Conservation (phyloP, 1,139 yeast species). For the Sugiyamaella japonica region DNA sequence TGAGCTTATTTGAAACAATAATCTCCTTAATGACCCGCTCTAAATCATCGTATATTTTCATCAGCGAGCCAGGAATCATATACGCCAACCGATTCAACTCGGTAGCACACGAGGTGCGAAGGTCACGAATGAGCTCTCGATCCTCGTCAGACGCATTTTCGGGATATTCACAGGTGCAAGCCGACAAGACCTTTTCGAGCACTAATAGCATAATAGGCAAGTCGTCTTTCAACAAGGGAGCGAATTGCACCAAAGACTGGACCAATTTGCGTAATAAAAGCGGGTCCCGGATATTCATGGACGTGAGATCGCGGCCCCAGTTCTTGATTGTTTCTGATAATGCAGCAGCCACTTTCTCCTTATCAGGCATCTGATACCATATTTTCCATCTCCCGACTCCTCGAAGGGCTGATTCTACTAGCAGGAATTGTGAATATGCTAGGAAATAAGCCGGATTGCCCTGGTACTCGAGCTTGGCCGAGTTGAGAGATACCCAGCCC, state of each 20-base stretch:
- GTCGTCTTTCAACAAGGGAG: conserved; percentile 83
- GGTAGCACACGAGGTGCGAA: conserved; percentile 91
- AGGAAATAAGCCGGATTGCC: conserved; percentile 72
- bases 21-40: conserved; percentile 78
- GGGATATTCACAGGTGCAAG: conserved; percentile 67
- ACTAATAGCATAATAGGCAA: conserved; percentile 71
- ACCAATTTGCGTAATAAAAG: conserved; percentile 78
- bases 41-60: conserved; percentile 74
- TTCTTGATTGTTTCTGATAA: conserved; percentile 67
- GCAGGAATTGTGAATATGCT: conserved; percentile 79
- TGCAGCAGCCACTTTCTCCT: conserved; percentile 54
- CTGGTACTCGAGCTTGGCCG: conserved; percentile 53
- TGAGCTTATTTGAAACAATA: conserved; percentile 66
- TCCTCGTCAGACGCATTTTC: conserved; percentile 62
- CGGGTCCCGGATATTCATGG: conserved; percentile 77
- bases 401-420: conserved; percentile 85
- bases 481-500: conserved; percentile 64
- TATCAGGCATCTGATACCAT: conserved; percentile 73
- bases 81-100: conserved; percentile 91
- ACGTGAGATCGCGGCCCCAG: conserved; percentile 74
- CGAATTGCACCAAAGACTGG: conserved; percentile 93
- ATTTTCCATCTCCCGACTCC: conserved; percentile 97
- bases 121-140: conserved; percentile 77
- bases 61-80: conserved; percentile 88
- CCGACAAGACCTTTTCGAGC: conserved; percentile 79